Evolutionary conservation across 1,284 basidiomycete genomes (phyloP), one percentile per base, ranked within the genome.

Genomic region (Fomitopsis palustris): DNA sequence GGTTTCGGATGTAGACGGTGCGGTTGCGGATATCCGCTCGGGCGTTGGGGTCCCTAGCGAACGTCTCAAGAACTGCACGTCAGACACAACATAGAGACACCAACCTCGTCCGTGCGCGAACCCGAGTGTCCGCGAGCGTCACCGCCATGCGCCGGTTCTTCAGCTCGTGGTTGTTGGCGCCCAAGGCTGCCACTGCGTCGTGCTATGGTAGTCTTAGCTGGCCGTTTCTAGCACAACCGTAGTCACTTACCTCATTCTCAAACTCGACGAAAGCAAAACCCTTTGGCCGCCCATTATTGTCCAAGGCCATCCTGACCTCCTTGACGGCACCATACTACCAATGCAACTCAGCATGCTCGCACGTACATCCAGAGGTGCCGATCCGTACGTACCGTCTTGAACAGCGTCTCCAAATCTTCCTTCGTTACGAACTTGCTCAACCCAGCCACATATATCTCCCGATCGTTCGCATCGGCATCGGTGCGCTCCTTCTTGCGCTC

Each of bases 261-360:
- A 93, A 98, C 69, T 98, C 95, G 21, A 99, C 81, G 67, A 98
- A 99, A 0, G 94, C 96, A 70, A 95, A 94, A 0, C 97, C 96
- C 72, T 88, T 93, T 41, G 82, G 81, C 39, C 84, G 78, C 0
- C 89, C 88, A 52, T 87, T 82, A 8, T 86, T 82, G 64, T 95
- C 90, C 57, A 83, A 76, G 0, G 86, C 85, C 67, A 98, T 79
- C 56, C 95, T 83, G 33, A 98, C 81, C 12, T 90, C 89, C 67
- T 90, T 92, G 57, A 98, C 76, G 0, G 77, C 69, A 1, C 95
- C 95, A 70, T 91, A 95, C 90, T 95, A 68, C 2, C 56, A 43
- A 35, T 17, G 1, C 17, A 53, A 37, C 43, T 27, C 61, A n/a
- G 10, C 57, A 27, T n/a, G 45, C 16, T 19, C 19, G 16, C 25